Percentiles rank a stretch among this genome's conserved stretches.
These are phyloP conservation scores for Isatis tinctoria DNA, from an alignment of 345 rosid species.

Conservation along the genomic window DNA sequence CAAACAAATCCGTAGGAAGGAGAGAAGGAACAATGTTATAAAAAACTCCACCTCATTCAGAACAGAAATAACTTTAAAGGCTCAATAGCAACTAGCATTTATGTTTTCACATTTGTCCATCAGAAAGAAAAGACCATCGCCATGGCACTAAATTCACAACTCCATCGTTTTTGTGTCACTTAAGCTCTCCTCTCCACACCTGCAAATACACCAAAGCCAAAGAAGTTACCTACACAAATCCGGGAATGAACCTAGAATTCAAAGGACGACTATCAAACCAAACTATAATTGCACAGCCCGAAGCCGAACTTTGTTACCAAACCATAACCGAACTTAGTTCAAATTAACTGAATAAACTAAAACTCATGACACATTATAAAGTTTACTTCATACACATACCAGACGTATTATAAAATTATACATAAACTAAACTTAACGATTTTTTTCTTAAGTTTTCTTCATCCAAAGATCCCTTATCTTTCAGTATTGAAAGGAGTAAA, in stretches of 20 bases:
- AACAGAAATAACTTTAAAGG: neutral
- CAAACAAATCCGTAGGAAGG: neutral
- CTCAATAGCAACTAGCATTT: too few species aligned
- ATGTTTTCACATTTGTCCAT: conserved; percentile 7
- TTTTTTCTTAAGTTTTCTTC: neutral
- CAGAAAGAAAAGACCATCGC: neutral
- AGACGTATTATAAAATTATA: neutral
- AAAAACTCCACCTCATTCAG: neutral
- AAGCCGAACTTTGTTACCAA: neutral
- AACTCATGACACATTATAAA: neutral
- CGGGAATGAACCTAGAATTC: neutral
- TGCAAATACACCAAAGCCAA: conserved; percentile 1
- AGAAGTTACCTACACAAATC: neutral
- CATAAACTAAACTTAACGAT: neutral
- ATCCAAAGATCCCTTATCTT: too few species aligned
- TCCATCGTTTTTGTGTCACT: neutral
- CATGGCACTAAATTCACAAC: neutral
- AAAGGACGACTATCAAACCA: neutral
- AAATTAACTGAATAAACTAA: neutral
- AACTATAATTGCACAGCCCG: neutral
- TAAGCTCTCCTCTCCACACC: neutral
- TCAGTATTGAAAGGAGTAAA: neutral
- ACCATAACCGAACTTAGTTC: neutral
- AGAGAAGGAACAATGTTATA: neutral
- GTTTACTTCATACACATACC: neutral